Conservation (phyloP, 2,329 filamentous ascomycete genomes). For the Epichloe hybrida region DNA sequence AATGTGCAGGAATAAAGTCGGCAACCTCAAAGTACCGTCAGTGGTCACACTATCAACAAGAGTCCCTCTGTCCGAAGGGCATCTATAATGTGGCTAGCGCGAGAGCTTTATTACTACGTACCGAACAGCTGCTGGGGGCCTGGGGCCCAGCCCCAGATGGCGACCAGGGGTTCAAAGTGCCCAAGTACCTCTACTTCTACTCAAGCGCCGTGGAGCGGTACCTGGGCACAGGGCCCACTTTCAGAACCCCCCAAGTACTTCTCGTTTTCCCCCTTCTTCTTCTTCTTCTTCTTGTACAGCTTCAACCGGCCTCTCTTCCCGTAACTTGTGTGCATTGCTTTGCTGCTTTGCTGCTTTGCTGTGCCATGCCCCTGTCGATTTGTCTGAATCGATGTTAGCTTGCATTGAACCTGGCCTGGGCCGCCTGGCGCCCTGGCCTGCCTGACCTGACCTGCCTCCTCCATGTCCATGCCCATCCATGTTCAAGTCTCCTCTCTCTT, state of each 20-base stretch:
- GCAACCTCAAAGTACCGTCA: too few relatives aligned
- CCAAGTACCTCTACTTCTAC: slow-evolving; percentile 2
- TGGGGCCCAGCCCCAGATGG: neutral
- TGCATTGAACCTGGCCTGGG: neutral
- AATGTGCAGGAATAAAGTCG: too few relatives aligned
- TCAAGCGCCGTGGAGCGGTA: neutral
- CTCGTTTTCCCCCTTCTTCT: neutral
- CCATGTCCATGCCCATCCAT: neutral
- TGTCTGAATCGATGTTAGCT: slow-evolving; percentile 7
- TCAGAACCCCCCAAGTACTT: neutral
- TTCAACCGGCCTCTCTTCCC: neutral
- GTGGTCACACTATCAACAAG: too few relatives aligned
- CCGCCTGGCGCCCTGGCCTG: neutral
- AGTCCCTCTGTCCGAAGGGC: too few relatives aligned
- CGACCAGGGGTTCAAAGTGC: neutral
- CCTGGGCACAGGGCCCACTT: neutral
- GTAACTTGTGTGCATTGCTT: neutral
- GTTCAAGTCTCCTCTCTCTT: too few relatives aligned
- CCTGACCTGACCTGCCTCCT: slow-evolving; percentile 2
- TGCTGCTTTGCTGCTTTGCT: slow-evolving; percentile 1
- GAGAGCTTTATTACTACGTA: neutral
- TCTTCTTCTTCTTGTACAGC: neutral
- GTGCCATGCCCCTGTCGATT: slow-evolving; percentile 7
- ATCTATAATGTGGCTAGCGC: too few relatives aligned
- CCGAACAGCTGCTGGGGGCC: neutral